A percentile compares a stretch with the other conserved stretches of the same genome.
Conservation (phyloP, 345 rosid genomes). For the Gynandropsis gynandra region DNA sequence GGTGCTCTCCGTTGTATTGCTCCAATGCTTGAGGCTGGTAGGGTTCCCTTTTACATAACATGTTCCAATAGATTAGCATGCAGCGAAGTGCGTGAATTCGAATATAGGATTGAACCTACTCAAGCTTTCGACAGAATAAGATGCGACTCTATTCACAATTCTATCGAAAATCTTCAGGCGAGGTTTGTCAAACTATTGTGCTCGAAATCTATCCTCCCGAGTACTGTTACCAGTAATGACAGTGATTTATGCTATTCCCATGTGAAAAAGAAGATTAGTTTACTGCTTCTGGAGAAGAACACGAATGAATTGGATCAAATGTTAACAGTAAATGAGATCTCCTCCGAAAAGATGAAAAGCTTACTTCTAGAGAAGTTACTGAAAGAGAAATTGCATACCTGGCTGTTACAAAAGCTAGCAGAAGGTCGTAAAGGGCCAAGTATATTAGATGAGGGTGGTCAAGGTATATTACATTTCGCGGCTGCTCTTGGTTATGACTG, state of each 20-base stretch:
- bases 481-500: slow-evolving; percentile 95
- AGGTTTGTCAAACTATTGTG: slow-evolving; percentile 60
- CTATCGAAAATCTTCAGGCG: slow-evolving; percentile 39
- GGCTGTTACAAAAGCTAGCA: slow-evolving; percentile 71
- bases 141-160: slow-evolving; percentile 17
- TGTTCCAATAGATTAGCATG: slow-evolving; percentile 91
- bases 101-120: slow-evolving; percentile 38
- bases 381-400: slow-evolving; percentile 64
- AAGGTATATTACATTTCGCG: slow-evolving; percentile 88
- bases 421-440: slow-evolving; percentile 91
- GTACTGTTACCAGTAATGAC: slow-evolving; percentile 18
- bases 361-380: slow-evolving; percentile 55
- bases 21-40: slow-evolving; percentile 61
- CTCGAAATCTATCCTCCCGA: slow-evolving; percentile 28
- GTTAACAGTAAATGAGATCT: slow-evolving; percentile 33
- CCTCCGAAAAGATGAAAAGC: slow-evolving; percentile 40
- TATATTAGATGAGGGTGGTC: slow-evolving; percentile 78
- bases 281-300: slow-evolving; percentile 62
- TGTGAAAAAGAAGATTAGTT: slow-evolving; percentile 51
- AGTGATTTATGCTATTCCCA: slow-evolving; percentile 38
- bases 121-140: slow-evolving; percentile 27
- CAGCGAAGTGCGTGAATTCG: slow-evolving; percentile 95
- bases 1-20: slow-evolving; percentile 69
- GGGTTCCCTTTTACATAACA: slow-evolving; percentile 85
- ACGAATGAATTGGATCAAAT: slow-evolving; percentile 51